These are phyloP conservation scores for Volvox carteri DNA, from an alignment of 163 green algal genomes.

Conservation along the genomic window DNA sequence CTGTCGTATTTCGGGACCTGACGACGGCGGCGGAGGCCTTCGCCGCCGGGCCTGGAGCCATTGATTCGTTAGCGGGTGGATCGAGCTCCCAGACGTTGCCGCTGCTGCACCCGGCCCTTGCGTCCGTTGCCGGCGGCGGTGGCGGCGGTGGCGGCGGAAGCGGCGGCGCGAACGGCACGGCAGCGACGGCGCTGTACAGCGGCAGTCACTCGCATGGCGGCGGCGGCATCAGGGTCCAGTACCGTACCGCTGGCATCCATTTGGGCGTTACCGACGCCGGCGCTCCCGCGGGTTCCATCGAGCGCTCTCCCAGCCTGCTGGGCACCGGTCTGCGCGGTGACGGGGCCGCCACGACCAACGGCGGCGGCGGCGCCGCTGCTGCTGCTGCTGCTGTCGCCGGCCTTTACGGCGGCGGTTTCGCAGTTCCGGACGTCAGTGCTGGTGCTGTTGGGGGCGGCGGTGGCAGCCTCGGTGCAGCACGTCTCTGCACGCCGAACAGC, in stretches of 20 bases:
- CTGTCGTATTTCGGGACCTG: slow-evolving; percentile 38
- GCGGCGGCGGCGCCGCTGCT: not conserved
- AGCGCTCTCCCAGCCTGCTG: slow-evolving; percentile 41
- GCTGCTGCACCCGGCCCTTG: slow-evolving; percentile 45
- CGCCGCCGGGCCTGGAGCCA: not conserved
- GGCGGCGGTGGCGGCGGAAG: not conserved
- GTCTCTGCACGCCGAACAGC: slow-evolving; percentile 30
- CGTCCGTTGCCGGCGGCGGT: slow-evolving; percentile 24
- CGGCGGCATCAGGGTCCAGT: not conserved
- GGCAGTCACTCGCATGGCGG: slow-evolving; percentile 37
- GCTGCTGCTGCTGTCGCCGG: not conserved
- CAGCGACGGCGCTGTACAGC: not conserved
- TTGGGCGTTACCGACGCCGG: not conserved
- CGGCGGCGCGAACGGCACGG: no score
- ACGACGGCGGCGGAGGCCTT: not conserved
- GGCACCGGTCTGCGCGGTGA: slow-evolving; percentile 38
- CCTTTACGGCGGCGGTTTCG: no score
- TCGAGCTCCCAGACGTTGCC: slow-evolving; percentile 46
- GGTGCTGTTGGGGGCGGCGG: not conserved
- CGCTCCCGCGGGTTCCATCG: slow-evolving; percentile 8
- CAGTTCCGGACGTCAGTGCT: not conserved
- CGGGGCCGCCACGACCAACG: not conserved
- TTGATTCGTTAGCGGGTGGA: not conserved
- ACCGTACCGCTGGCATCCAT: slow-evolving; percentile 17
- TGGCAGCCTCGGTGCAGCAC: not conserved